Conservation (phyloP, 768 basidiomycete species). For the Phaffia tasmanica region DNA sequence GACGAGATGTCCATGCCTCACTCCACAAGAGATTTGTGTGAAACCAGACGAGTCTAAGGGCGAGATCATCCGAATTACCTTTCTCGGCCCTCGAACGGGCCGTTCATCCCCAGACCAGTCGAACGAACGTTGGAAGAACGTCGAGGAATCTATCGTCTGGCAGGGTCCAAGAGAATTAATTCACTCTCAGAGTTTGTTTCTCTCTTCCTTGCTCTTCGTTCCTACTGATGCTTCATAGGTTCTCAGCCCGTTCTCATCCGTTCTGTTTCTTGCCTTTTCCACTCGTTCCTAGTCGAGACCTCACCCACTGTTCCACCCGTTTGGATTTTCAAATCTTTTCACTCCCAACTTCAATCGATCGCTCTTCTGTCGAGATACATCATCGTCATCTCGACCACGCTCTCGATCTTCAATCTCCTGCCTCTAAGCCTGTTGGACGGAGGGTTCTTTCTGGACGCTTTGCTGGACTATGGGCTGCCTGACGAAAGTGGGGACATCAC, state of each 20-base stretch:
- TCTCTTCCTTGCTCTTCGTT: not conserved
- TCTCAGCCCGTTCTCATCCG: not conserved
- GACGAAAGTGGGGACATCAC: not conserved
- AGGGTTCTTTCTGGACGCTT: slow-evolving; percentile 2
- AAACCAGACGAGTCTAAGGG: too few species aligned
- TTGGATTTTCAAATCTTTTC: not conserved
- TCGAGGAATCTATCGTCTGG: slow-evolving; percentile 14
- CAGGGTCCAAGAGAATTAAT: slow-evolving; percentile 12
- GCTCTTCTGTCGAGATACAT: slow-evolving; percentile 5
- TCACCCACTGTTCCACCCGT: slow-evolving; percentile 1
- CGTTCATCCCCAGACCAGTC: not conserved
- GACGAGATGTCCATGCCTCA: not conserved
- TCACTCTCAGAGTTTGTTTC: not conserved
- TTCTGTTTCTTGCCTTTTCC: not conserved
- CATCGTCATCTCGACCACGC: slow-evolving; percentile 22
- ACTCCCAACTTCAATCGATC: not conserved
- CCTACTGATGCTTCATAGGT: not conserved
- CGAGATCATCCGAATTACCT: too few species aligned
- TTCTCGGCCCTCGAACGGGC: too few species aligned
- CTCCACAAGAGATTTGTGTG: not conserved
- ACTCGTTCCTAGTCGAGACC: slow-evolving; percentile 6
- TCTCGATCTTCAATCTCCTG: slow-evolving; percentile 21
- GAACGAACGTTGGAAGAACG: slow-evolving; percentile 3
- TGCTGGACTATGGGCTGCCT: slow-evolving; percentile 12
- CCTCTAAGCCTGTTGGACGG: slow-evolving; percentile 20